phyloP scores from a whole-genome alignment of 306 rosid species.

The Urtica urens region DNA sequence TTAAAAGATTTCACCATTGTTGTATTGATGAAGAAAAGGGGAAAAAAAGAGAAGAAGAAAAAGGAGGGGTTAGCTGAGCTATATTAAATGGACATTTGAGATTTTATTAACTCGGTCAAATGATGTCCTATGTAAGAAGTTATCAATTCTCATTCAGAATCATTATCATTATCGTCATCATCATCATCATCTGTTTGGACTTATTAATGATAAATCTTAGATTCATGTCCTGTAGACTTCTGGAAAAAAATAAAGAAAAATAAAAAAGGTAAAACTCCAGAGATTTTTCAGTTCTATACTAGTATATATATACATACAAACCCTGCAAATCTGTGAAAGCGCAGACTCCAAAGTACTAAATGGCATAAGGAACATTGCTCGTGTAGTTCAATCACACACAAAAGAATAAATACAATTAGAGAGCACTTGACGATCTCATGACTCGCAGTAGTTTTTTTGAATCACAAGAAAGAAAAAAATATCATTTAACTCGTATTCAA shows the following conservation, averaged over 20 bases:
- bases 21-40: not conserved
- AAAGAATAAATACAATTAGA: constrained; percentile 8
- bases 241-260: constrained; percentile 16
- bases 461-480: constrained; percentile 23
- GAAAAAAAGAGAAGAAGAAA: not conserved
- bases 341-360: constrained; percentile 62
- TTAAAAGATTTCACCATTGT: too few relatives aligned
- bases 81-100: not conserved
- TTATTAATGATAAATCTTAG: constrained; percentile 11
- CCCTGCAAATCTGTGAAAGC: constrained; percentile 34
- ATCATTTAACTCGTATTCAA: constrained; percentile 3
- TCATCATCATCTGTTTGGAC: constrained; percentile 12
- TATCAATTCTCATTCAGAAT: constrained; percentile 8
- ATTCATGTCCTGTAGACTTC: constrained; percentile 10
- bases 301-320: constrained; percentile 7
- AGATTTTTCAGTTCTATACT: constrained; percentile 2
- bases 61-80: constrained; percentile 2
- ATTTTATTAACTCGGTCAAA: constrained; percentile 9
- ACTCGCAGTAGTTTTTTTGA: constrained; percentile 28
- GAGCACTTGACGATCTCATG: constrained; percentile 29
- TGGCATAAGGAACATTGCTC: constrained; percentile 74
- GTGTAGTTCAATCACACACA: constrained; percentile 71
- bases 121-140: constrained; percentile 31
- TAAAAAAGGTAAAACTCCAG: constrained; percentile 27
- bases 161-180: constrained; percentile 4